Evolutionary conservation across 257 asterid genomes (phyloP), one percentile per base, ranked within the genome.

Genomic region (Primulina huaijiensis): DNA sequence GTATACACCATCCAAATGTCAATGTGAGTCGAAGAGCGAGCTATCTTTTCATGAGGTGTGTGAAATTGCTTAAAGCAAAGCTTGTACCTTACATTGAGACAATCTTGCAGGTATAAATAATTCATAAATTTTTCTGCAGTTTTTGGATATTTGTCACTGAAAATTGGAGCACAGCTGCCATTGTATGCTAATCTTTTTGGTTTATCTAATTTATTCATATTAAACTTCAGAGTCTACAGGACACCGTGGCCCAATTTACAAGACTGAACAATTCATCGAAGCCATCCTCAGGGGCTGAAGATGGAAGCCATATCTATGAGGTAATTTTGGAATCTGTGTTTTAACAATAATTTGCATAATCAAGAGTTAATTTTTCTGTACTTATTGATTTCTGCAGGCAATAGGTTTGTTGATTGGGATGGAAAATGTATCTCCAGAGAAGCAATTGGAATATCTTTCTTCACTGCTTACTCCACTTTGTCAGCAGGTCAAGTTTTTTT

Each of bases 271-370:
- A 76, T 76, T 75, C 83, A 74, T 77, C 84, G 25, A 83, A 85
- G 53, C 87, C 79, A 52, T 75, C 75, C 69, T 78, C 87, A 17
- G 85, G 92, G 71, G 78, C 87, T 73, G 96, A 94, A 80, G 99
- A 94, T 72, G 96, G 96, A 66, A 94, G 92, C 80, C 93, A 91
- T 79, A 89, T 91, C 74, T 91, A 91, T 84, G 98, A 94, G 96
- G 99, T 91, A 75, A 58, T 78, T 61, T 33, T 33, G 19, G 23
- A 21, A 37, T 65, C 46, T 21, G 35, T 29, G 20, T 27, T 12
- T 20, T 33, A 27, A 46, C n/a, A 33, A 53, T 60, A 35, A 68
- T 61, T 74, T 3, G 56, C 64, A 50, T 21, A 56, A 55, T 57
- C 58, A 56, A 60, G 64, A 40, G 66, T 74, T 56, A 60, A 59